phyloP scores from a whole-genome alignment of 805 yeast species.

The Metschnikowia sp. region DNA sequence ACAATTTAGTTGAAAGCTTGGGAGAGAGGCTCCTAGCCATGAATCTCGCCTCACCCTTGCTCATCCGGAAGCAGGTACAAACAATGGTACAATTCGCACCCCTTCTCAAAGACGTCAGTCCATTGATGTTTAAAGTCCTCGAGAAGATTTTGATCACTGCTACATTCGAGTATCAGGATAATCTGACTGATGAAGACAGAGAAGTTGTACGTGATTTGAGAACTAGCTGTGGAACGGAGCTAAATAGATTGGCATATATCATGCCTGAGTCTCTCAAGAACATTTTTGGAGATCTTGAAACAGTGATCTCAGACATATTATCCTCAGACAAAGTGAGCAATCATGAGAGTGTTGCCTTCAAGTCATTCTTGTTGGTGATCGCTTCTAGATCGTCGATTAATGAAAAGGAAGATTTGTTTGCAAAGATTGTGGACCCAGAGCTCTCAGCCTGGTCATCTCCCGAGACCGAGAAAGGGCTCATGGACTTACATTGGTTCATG shows the following conservation, averaged over 20 bases:
- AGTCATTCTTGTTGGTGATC: constrained; percentile 85
- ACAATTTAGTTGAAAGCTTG: constrained; percentile 58
- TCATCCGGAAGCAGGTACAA: constrained; percentile 82
- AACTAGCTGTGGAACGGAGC: constrained; percentile 90
- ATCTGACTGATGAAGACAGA: constrained; percentile 65
- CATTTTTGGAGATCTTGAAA: constrained; percentile 78
- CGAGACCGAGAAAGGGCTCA: constrained; percentile 81
- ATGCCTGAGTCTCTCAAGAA: constrained; percentile 88
- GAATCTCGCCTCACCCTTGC: constrained; percentile 73
- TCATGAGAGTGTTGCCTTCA: constrained; percentile 92
- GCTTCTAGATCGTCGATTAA: constrained; percentile 79
- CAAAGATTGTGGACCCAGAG: constrained; percentile 90
- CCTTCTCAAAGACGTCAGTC: constrained; percentile 69
- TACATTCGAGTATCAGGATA: constrained; percentile 73
- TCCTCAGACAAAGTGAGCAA: constrained; percentile 69
- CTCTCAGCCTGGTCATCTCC: constrained; percentile 90
- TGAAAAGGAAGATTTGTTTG: constrained; percentile 73
- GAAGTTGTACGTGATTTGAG: constrained; percentile 84
- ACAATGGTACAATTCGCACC: constrained; percentile 94
- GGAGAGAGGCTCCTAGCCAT: constrained; percentile 74
- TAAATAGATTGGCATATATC: constrained; percentile 87
- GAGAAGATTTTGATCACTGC: constrained; percentile 84
- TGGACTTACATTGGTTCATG: constrained; percentile 96
- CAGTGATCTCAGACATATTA: constrained; percentile 69
- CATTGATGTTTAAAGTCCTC: constrained; percentile 74